These are phyloP conservation scores for Rhodotorula graminis DNA, from an alignment of 768 basidiomycete species.

Conservation along the genomic window DNA sequence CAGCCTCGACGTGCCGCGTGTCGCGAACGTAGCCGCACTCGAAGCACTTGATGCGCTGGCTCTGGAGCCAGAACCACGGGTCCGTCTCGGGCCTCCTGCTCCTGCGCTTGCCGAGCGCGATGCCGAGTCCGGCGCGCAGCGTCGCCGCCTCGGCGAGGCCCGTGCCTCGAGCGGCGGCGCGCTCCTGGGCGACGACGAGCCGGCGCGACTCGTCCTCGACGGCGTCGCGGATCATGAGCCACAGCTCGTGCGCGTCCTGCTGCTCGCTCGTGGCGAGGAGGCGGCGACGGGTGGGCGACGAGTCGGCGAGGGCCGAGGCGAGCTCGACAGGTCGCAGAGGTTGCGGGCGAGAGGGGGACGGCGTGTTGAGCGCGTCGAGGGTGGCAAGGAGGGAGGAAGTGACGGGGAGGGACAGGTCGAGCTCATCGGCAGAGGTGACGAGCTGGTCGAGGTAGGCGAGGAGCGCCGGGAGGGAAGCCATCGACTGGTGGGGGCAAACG, in stretches of 20 bases:
- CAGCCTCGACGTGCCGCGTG: constrained; percentile 84
- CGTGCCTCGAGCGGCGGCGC: constrained; percentile 28
- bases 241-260: constrained; percentile 98
- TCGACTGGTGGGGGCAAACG: constrained; percentile 53
- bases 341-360: constrained; percentile 36
- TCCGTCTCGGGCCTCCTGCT: constrained; percentile 50
- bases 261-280: constrained; percentile 63
- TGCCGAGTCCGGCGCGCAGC: background rate
- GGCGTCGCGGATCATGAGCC: constrained; percentile 83
- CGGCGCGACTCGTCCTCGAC: constrained; percentile 76
- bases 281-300: constrained; percentile 8
- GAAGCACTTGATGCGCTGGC: constrained; percentile 79
- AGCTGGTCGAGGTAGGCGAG: constrained; percentile 65
- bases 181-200: constrained; percentile 53
- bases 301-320: constrained; percentile 33
- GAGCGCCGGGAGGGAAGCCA: constrained; percentile 79
- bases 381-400: constrained; percentile 19
- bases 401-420: constrained; percentile 16
- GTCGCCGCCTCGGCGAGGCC: background rate
- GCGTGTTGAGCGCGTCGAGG: constrained; percentile 47
- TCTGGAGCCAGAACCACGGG: constrained; percentile 84
- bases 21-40: constrained; percentile 73
- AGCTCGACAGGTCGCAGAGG: constrained; percentile 36
- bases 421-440: constrained; percentile 7
- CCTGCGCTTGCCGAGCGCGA: background rate